Evolutionary conservation across 139 green algal species (phyloP), one percentile per base, ranked within the genome.

Genomic region (Pleodorina starrii): DNA sequence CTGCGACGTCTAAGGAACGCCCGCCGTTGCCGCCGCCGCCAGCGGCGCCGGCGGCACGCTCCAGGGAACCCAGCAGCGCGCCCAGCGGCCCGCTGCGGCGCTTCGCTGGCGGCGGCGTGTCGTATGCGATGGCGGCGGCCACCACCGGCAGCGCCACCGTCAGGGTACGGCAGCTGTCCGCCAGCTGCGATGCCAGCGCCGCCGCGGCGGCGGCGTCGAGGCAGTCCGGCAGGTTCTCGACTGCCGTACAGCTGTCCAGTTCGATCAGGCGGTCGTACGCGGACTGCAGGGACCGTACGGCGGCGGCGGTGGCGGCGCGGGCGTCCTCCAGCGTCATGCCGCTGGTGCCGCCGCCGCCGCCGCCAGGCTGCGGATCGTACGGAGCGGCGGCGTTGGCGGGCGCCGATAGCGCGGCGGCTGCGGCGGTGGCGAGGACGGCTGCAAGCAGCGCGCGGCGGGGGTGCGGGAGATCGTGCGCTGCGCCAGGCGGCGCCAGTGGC

Each of bases 231-330:
- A 43, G 27, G n/a, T 46, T 46, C 44, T 83, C 74, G 11, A 83
- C 74, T 46, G 74, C 74, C 44, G 43, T 83, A 43, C 74, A 83
- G 43, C 43, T 83, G 43, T 66, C 46, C 7, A 66, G 46, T 44
- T 42, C 29, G 5, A 83, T 63, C 29, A 83, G 46, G 12, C 50
- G 29, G 9, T 4, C 5, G n/a, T 66, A 44, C 23, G 74, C 43
- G 6, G 43, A 63, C 74, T 83, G 27, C 25, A 83, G 44, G 25
- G 74, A 63, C 14, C 11, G 1, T 21, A 66, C n/a, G 74, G 44
- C 42, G 4, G 74, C 14, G n/a, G 29, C 7, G 74, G 44, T 32
- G 27, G 25, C 27, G 14, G 74, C 23, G 44, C 46, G 74, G 11
- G 43, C 74, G 21, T 25, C 44, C 29, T 3, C 12, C 29, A 83